Base-by-base conservation (phyloP, 2,329 filamentous ascomycete species). In the Aspergillus quadricinctus region DNA sequence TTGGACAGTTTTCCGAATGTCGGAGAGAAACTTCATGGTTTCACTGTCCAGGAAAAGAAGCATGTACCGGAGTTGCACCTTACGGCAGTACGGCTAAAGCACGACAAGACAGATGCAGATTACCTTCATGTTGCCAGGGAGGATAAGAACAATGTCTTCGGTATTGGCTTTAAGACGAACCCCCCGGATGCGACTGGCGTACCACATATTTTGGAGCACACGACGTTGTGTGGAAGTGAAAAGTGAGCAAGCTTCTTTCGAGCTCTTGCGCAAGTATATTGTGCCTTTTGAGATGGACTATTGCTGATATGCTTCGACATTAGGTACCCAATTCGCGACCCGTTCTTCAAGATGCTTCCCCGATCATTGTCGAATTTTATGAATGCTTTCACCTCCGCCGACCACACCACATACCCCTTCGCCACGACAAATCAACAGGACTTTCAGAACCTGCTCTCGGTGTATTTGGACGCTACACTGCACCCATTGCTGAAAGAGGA, bases 321-420 rank as follows among this genome's bases (percentile, higher is more conserved):
- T 70, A 93, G 90, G 73, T 96, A 92, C 71, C 94, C 94, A n/a
- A 93, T 99, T 57, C 90, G 94, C 60, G 94, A 99, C 69, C 94
- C 94, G 0, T 99, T 99, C 81, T 99, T 99, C 81, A 99, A 97
- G 83, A 99, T 99, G 94, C 83, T 99, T 27, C 94, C 94, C 23
- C 87, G 94, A 65, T 97, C 94, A 4, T 82, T 99, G n/a, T 97
- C 94, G 62, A 99, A 97, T 76, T 99, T 97, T 71, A 99, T 99
- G 94, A 99, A 99, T 74, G 94, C 94, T 59, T 96, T 97, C 72
- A 99, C 94, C 45, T 92, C 92, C 27, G 89, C 92, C 23, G 93
- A 97, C 69, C 92, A 99, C 73, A 99, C 94, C 10, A 96, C 91
- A 64, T 99, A 99, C 70, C 94, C 94, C 1, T 99, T 99, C 74